Conservation (phyloP, 2,329 filamentous ascomycete genomes). For the Xylariaceae sp. region DNA sequence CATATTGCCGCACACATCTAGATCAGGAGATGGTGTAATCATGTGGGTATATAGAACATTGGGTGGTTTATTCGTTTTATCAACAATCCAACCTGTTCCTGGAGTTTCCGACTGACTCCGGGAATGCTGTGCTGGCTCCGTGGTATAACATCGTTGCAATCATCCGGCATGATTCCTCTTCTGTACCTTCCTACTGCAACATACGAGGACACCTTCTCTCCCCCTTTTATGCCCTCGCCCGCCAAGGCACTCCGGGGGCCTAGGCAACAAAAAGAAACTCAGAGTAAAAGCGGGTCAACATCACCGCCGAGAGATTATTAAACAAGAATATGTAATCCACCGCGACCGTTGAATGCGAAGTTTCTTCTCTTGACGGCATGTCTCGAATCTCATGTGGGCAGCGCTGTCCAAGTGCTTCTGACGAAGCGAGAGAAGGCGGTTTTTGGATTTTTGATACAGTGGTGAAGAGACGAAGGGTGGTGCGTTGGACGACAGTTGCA, state of each 20-base stretch:
- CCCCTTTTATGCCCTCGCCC: conserved; percentile 19
- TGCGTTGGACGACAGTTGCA: conserved; percentile 22
- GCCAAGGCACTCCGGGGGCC: conserved; percentile 23
- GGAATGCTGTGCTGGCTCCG: conserved; percentile 10
- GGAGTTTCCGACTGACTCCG: conserved; percentile 12
- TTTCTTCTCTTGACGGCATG: conserved; percentile 19
- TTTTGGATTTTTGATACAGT: conserved; percentile 21
- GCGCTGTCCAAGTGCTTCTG: conserved; percentile 21
- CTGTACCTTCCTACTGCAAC: conserved; percentile 15
- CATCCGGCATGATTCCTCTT: conserved; percentile 14
- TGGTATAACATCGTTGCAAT: conserved; percentile 23
- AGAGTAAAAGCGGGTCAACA: conserved; percentile 26
- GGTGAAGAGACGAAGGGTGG: conserved; percentile 16
- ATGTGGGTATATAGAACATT: not conserved
- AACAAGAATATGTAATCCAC: conserved; percentile 47
- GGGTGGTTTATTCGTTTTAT: conserved; percentile 7
- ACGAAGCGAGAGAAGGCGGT: conserved; percentile 18
- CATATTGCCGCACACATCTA: not conserved
- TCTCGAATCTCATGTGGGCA: conserved; percentile 22
- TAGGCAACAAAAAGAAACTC: conserved; percentile 26
- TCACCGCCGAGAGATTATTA: conserved; percentile 41
- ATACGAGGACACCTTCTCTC: conserved; percentile 12
- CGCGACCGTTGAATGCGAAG: conserved; percentile 32
- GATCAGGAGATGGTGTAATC: not conserved
- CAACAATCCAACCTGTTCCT: conserved; percentile 19